Evolutionary conservation across 805 yeast genomes (phyloP).

Genomic region (Saturnispora bothae): DNA sequence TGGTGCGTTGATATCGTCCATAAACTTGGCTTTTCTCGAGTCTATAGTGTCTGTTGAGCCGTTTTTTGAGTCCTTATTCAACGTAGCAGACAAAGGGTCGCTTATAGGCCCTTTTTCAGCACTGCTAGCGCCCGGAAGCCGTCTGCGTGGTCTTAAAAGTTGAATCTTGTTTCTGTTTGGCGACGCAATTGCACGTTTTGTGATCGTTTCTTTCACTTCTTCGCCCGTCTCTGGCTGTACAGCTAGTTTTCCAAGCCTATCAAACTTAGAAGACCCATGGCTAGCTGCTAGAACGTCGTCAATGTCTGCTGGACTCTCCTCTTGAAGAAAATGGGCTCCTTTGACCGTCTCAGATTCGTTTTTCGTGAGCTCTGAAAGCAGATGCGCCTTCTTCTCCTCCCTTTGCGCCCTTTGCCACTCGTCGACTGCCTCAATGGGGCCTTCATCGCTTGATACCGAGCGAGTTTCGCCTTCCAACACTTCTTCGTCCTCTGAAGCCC

Average conservation of each 20-base stretch:
- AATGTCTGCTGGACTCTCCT: slow-evolving; percentile 1
- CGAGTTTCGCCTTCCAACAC: too few relatives aligned
- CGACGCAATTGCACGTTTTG: slow-evolving; percentile 18
- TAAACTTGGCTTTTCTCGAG: slow-evolving; percentile 16
- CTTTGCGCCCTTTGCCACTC: slow-evolving; percentile 11
- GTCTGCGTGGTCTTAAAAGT: slow-evolving; percentile 38
- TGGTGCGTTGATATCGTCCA: slow-evolving; percentile 36
- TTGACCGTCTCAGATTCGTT: not conserved
- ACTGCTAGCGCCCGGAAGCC: not conserved
- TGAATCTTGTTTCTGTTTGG: slow-evolving; percentile 30
- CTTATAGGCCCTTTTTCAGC: slow-evolving; percentile 9
- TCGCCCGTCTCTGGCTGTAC: not conserved
- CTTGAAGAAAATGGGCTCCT: slow-evolving; percentile 1
- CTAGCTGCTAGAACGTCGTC: slow-evolving; percentile 2
- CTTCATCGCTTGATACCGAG: slow-evolving; percentile 14
- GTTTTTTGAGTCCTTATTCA: slow-evolving; percentile 11
- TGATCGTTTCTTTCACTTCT: slow-evolving; percentile 3
- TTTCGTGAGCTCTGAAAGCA: not conserved
- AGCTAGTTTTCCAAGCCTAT: not conserved
- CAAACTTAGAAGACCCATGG: not conserved
- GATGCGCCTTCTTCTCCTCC: not conserved
- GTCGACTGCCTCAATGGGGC: slow-evolving; percentile 8
- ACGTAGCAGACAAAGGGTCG: slow-evolving; percentile 18
- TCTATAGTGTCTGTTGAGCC: slow-evolving; percentile 22
- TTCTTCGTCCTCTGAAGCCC: too few relatives aligned